A percentile compares a stretch with the other conserved stretches of the same genome.
phyloP scores from a whole-genome alignment of 2,329 filamentous ascomycete species.

The Sarocladiaceae sp. region DNA sequence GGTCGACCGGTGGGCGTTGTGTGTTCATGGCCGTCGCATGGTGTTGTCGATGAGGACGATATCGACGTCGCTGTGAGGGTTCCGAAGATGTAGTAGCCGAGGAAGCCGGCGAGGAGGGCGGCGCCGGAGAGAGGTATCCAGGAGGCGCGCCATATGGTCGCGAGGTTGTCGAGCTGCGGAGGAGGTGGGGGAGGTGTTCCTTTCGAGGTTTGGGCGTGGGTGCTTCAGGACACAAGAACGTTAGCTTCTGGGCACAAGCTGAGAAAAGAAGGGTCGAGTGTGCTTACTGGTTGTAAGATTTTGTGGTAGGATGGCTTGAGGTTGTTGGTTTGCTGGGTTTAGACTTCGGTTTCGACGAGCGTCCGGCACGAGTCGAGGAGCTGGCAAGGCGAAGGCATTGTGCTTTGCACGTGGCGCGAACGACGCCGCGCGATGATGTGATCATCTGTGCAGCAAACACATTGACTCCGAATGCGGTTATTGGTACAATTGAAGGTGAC shows the following conservation, averaged over 20 bases:
- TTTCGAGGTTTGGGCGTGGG: constrained; percentile 4
- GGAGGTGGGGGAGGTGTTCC: constrained; percentile 18
- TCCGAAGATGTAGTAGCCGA: constrained; percentile 44
- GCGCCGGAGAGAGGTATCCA: constrained; percentile 42
- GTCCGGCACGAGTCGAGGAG: constrained; percentile 12
- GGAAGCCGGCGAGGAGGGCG: constrained; percentile 37
- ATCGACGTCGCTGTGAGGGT: constrained; percentile 26
- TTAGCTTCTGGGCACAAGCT: not conserved
- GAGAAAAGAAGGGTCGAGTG: not conserved
- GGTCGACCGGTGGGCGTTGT: constrained; percentile 44
- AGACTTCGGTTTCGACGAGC: not conserved
- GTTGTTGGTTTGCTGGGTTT: not conserved
- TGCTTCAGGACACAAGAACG: too few species aligned
- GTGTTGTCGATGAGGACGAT: not conserved
- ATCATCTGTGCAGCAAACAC: constrained; percentile 24
- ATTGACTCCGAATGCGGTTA: too few species aligned
- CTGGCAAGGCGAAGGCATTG: constrained; percentile 18
- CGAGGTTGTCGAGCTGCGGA: constrained; percentile 27
- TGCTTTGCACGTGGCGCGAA: constrained; percentile 13
- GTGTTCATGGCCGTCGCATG: constrained; percentile 22
- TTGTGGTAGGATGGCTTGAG: constrained; percentile 21
- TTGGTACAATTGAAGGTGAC: too few species aligned
- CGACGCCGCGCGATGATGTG: constrained; percentile 21
- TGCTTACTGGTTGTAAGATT: constrained; percentile 17
- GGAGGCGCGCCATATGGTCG: constrained; percentile 31